Percentiles rank a stretch among this genome's conserved stretches.
Conservation (phyloP, 139 green algal species). For the Pseudopediastrum boryanum region DNA sequence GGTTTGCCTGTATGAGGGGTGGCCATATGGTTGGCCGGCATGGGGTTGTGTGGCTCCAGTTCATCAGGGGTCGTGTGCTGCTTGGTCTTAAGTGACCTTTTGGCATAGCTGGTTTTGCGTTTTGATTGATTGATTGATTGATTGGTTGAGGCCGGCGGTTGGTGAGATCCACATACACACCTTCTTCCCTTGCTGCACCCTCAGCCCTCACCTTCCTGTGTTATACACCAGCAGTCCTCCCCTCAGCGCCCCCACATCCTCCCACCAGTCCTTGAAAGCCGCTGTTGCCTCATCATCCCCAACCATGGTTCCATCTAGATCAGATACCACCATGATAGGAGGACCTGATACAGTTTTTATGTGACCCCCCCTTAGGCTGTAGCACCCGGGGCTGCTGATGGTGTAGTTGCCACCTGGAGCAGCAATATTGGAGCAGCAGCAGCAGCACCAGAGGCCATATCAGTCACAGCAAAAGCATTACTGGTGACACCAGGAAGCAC, state of each 20-base stretch:
- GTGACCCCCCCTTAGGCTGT: slow-evolving; percentile 13
- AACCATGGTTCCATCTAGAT: slow-evolving; percentile 93
- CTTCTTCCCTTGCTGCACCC: neutral
- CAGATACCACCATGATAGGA: slow-evolving; percentile 59
- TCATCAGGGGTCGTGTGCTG: too few relatives aligned
- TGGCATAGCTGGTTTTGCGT: too few relatives aligned
- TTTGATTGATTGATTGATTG: too few relatives aligned
- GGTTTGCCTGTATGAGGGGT: too few relatives aligned
- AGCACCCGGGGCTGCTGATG: slow-evolving; percentile 13
- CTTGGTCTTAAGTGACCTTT: too few relatives aligned
- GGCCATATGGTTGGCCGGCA: too few relatives aligned
- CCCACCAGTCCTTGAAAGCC: slow-evolving; percentile 82
- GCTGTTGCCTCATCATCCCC: slow-evolving; percentile 70
- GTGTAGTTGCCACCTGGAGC: slow-evolving; percentile 37
- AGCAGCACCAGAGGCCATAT: neutral
- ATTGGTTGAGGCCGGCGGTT: too few relatives aligned
- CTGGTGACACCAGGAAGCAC: too few relatives aligned
- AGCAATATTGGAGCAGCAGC: neutral
- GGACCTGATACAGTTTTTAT: neutral
- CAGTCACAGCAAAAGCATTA: too few relatives aligned
- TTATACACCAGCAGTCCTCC: slow-evolving; percentile 57
- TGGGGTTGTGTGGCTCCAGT: too few relatives aligned
- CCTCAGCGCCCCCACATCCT: slow-evolving; percentile 62
- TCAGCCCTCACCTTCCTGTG: slow-evolving; percentile 68
- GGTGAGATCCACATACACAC: too few relatives aligned